Evolutionary conservation across 1,284 basidiomycete species (phyloP).

Genomic region (Cryptococcus sp.): DNA sequence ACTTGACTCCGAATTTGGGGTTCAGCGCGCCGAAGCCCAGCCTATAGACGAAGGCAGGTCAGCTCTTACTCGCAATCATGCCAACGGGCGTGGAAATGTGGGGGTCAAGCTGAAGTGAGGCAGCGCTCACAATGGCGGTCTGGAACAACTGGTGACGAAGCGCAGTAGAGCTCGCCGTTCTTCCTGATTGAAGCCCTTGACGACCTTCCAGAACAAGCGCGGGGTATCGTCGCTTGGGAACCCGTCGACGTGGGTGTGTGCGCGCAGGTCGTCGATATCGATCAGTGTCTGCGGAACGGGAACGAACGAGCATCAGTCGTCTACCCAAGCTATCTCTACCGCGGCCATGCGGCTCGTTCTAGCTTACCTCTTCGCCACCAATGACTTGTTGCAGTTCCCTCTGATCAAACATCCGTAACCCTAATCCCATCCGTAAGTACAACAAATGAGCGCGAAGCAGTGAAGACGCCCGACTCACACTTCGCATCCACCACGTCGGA

Average conservation of each 20-base stretch:
- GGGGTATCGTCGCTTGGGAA: slow-evolving; percentile 72
- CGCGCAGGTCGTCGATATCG: slow-evolving; percentile 75
- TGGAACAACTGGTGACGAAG: slow-evolving; percentile 87
- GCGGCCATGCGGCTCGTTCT: neutral
- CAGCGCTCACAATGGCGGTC: slow-evolving; percentile 74
- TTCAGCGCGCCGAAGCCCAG: slow-evolving; percentile 81
- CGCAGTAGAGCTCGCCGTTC: slow-evolving; percentile 72
- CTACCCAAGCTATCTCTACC: too few species aligned
- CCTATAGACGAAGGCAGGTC: slow-evolving; percentile 47
- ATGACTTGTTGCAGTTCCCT: slow-evolving; percentile 83
- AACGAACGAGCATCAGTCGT: too few species aligned
- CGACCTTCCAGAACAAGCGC: slow-evolving; percentile 69
- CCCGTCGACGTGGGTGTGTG: slow-evolving; percentile 76
- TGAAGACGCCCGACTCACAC: slow-evolving; percentile 55
- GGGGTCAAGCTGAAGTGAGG: neutral
- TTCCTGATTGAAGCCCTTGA: slow-evolving; percentile 59
- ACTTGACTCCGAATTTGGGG: slow-evolving; percentile 82
- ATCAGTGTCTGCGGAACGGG: slow-evolving; percentile 60
- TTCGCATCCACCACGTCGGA: slow-evolving; percentile 85
- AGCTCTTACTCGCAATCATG: neutral
- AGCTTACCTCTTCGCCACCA: slow-evolving; percentile 67
- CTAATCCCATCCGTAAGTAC: slow-evolving; percentile 9
- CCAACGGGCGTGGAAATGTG: neutral
- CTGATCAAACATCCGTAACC: slow-evolving; percentile 92
- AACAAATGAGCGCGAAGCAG: neutral